These are phyloP conservation scores for Fistulina hepatica DNA, from an alignment of 1,284 basidiomycete species.

Conservation along the genomic window DNA sequence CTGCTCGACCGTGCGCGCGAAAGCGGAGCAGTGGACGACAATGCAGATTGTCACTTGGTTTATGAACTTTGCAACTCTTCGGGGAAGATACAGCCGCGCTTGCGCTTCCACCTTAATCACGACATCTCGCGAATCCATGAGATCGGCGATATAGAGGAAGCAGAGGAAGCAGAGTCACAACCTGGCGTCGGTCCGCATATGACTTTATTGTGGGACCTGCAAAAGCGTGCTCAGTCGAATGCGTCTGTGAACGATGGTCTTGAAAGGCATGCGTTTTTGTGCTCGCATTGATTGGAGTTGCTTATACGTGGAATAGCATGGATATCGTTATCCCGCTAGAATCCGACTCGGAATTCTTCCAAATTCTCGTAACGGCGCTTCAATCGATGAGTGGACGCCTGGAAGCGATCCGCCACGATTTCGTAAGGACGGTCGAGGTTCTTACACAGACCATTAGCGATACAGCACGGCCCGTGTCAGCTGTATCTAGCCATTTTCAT, in stretches of 20 bases:
- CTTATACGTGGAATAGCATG: neutral
- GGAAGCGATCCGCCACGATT: conserved; percentile 47
- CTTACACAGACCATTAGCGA: conserved; percentile 54
- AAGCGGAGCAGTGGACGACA: conserved; percentile 4
- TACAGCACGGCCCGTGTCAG: conserved; percentile 49
- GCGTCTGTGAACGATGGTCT: neutral
- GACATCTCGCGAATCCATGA: neutral
- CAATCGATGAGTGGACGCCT: conserved; percentile 62
- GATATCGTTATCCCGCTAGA: conserved; percentile 76
- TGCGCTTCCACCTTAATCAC: conserved; percentile 32
- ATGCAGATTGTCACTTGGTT: conserved; percentile 22
- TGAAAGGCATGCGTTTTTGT: neutral
- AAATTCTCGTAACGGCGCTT: conserved; percentile 64
- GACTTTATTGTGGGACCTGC: neutral
- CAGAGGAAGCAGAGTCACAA: conserved; percentile 6
- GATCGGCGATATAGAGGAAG: conserved; percentile 7
- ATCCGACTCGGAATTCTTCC: conserved; percentile 78
- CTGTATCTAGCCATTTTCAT: conserved; percentile 18
- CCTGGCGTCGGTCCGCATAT: neutral
- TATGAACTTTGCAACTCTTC: conserved; percentile 45
- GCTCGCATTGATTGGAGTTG: neutral
- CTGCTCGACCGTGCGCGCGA: conserved; percentile 20
- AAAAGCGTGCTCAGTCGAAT: neutral
- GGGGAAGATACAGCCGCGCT: conserved; percentile 42
- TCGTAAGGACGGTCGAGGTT: conserved; percentile 47